phyloP scores from a whole-genome alignment of 2,329 filamentous ascomycete genomes.

The Fusarium oxysporum region DNA sequence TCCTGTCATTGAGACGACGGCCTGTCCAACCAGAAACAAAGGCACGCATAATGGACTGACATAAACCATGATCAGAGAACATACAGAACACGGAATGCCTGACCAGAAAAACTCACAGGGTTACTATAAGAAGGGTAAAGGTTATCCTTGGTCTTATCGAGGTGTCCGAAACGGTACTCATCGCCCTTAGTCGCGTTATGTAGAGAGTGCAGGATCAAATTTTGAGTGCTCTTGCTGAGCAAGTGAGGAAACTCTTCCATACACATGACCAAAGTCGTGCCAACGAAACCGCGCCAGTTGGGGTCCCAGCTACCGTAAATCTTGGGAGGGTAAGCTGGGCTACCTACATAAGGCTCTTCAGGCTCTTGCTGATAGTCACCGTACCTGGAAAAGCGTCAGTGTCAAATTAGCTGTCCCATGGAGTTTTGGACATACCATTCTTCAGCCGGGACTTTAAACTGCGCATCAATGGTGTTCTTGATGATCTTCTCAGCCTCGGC shows the following conservation, averaged over 20 bases:
- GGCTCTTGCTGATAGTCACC: conserved; percentile 64
- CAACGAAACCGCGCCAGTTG: conserved; percentile 73
- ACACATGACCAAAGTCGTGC: conserved; percentile 67
- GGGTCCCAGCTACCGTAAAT: conserved; percentile 72
- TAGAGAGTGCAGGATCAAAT: conserved; percentile 64
- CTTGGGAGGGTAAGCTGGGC: conserved; percentile 58
- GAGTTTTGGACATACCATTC: conserved; percentile 61
- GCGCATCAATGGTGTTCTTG: conserved; percentile 62
- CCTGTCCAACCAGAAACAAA: conserved; percentile 71
- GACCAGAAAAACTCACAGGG: conserved; percentile 50
- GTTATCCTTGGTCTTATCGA: conserved; percentile 65
- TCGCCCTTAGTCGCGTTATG: conserved; percentile 68
- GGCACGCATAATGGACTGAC: conserved; percentile 68
- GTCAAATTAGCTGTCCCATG: fast-evolving
- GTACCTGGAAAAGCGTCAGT: conserved; percentile 20
- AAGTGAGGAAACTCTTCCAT: conserved; percentile 68
- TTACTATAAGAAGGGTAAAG: conserved; percentile 73
- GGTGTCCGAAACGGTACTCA: conserved; percentile 69
- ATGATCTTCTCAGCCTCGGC: conserved; percentile 65
- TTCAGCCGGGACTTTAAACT: conserved; percentile 62
- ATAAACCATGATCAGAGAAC: neutral
- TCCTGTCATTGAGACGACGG: conserved; percentile 62
- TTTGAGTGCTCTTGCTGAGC: conserved; percentile 50
- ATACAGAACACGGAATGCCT: fast-evolving
- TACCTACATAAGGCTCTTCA: conserved; percentile 69